Evolutionary conservation across 805 yeast genomes (phyloP).

Genomic region (Zygoascus flipseniorum): DNA sequence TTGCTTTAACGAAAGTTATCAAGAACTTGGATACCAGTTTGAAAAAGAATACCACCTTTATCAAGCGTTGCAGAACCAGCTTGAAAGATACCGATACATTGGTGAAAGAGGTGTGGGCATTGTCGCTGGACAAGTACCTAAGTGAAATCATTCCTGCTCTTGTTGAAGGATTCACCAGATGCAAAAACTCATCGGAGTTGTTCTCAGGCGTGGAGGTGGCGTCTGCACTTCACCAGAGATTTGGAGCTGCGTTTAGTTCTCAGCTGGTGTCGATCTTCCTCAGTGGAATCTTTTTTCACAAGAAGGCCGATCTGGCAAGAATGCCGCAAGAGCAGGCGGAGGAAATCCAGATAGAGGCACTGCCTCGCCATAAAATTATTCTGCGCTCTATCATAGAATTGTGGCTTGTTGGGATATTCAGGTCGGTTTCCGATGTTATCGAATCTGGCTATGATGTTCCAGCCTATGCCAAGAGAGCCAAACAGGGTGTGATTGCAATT

Average conservation of each 20-base stretch:
- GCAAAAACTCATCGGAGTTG: conserved; percentile 49
- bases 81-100: conserved; percentile 45
- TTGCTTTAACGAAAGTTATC: conserved; percentile 5
- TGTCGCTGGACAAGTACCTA: conserved; percentile 66
- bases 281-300: conserved; percentile 19
- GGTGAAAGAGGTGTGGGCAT: conserved; percentile 50
- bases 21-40: conserved; percentile 53
- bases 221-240: conserved; percentile 71
- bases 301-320: conserved; percentile 14
- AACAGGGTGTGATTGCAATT: conserved; percentile 25
- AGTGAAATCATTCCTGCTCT: conserved; percentile 58
- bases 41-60: conserved; percentile 72
- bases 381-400: conserved; percentile 51
- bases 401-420: conserved; percentile 47
- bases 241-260: conserved; percentile 45
- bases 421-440: conserved; percentile 32
- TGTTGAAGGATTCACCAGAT: conserved; percentile 50
- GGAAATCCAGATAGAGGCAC: conserved; percentile 38
- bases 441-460: conserved; percentile 34
- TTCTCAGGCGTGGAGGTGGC: conserved; percentile 57
- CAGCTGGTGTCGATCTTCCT: conserved; percentile 32
- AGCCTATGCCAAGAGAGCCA: conserved; percentile 28
- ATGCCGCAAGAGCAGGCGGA: conserved; percentile 25
- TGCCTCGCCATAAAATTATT: conserved; percentile 38
- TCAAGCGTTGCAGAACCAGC: conserved; percentile 55